A percentile compares a stretch with the other conserved stretches of the same genome.
These are phyloP conservation scores for Podospora appendiculata DNA, from an alignment of 495 filamentous ascomycete species.

Conservation along the genomic window DNA sequence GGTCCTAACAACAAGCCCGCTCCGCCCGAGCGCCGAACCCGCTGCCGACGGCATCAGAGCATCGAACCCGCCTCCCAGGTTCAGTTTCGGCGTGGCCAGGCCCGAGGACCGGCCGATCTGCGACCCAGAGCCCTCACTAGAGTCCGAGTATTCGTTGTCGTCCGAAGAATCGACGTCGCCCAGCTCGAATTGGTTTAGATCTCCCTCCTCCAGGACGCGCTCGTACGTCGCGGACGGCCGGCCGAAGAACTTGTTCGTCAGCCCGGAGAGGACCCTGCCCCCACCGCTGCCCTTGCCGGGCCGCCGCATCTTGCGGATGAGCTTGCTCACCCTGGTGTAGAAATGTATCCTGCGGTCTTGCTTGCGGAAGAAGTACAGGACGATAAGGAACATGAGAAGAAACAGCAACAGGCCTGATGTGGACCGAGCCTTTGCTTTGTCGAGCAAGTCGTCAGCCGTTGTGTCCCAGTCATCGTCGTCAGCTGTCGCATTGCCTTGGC, in stretches of 20 bases:
- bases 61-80: slow-evolving; percentile 49
- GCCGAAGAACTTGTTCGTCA: slow-evolving; percentile 50
- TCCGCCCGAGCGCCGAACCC: slow-evolving; percentile 58
- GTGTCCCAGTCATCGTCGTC: slow-evolving; percentile 56
- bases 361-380: slow-evolving; percentile 49
- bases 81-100: slow-evolving; percentile 57
- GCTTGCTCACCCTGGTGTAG: slow-evolving; percentile 48
- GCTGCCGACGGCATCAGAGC: slow-evolving; percentile 25
- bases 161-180: slow-evolving; percentile 50
- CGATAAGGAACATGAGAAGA: slow-evolving; percentile 55
- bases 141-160: slow-evolving; percentile 47
- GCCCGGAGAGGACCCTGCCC: slow-evolving; percentile 46
- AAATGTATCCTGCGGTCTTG: slow-evolving; percentile 64
- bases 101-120: slow-evolving; percentile 50
- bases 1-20: slow-evolving; percentile 66
- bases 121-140: slow-evolving; percentile 32
- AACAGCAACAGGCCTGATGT: slow-evolving; percentile 69
- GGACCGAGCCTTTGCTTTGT: slow-evolving; percentile 59
- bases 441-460: slow-evolving; percentile 55
- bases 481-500: slow-evolving; percentile 22
- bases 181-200: slow-evolving; percentile 61
- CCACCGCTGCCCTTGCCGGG: slow-evolving; percentile 30
- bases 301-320: slow-evolving; percentile 41
- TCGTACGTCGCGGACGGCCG: slow-evolving; percentile 53
- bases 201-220: slow-evolving; percentile 76